Percentiles rank a stretch among this genome's conserved stretches.
phyloP scores from a whole-genome alignment of 371 early-diverging fungal species.

The Lichtheimia hyalospora region DNA sequence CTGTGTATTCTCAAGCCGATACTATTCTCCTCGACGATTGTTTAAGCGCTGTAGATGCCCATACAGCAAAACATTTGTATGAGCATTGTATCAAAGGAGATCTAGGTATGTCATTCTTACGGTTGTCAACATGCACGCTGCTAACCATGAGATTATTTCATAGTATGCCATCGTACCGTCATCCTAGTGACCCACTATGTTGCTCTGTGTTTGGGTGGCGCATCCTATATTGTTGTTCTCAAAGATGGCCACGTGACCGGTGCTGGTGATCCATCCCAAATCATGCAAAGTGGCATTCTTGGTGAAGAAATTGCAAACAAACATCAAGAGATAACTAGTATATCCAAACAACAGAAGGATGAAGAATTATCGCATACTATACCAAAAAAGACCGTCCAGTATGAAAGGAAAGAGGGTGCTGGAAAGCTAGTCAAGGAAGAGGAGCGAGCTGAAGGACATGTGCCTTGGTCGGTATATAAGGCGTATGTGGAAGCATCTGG shows the following conservation, averaged over 20 bases:
- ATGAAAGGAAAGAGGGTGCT: slow-evolving; percentile 16
- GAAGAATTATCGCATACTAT: slow-evolving; percentile 19
- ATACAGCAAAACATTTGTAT: slow-evolving; percentile 82
- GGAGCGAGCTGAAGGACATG: slow-evolving; percentile 64
- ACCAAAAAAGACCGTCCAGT: slow-evolving; percentile 13
- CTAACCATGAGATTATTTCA: neutral
- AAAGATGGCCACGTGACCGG: slow-evolving; percentile 62
- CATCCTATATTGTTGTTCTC: slow-evolving; percentile 70
- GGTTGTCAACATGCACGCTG: neutral
- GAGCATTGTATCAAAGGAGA: slow-evolving; percentile 64
- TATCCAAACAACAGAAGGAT: neutral
- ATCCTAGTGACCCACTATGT: slow-evolving; percentile 89
- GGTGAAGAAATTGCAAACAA: slow-evolving; percentile 38
- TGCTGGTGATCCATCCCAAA: slow-evolving; percentile 51
- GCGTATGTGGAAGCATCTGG: slow-evolving; percentile 68
- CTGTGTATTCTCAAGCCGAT: slow-evolving; percentile 71
- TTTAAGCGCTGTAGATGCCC: slow-evolving; percentile 82
- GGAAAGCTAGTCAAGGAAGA: slow-evolving; percentile 67
- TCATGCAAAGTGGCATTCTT: slow-evolving; percentile 44
- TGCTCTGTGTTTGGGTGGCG: slow-evolving; percentile 67
- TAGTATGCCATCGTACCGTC: slow-evolving; percentile 71
- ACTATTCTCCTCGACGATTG: slow-evolving; percentile 77
- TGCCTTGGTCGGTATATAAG: slow-evolving; percentile 58
- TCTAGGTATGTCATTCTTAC: slow-evolving; percentile 19
- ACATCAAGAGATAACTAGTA: slow-evolving; percentile 16